Conservation (phyloP, 768 basidiomycete genomes). For the Tylopilus sp. region DNA sequence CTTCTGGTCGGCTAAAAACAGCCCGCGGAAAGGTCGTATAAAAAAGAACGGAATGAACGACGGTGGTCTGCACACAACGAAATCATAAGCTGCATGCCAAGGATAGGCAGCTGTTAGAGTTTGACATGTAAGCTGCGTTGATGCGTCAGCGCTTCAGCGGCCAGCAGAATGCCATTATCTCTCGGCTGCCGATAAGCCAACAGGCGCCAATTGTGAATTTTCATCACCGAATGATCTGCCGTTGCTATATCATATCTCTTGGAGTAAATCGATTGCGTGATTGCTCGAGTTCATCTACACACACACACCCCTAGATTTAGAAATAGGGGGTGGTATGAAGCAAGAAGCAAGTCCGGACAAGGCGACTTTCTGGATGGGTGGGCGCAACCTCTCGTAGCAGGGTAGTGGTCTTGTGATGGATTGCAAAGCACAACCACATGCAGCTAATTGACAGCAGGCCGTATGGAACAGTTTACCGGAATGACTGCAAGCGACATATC, state of each 20-base stretch:
- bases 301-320: not conserved
- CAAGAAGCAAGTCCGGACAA: not conserved
- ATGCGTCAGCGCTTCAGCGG: too few relatives aligned
- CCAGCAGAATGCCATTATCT: not conserved
- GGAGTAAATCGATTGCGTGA: not conserved
- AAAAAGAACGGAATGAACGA: too few relatives aligned
- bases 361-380: not conserved
- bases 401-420: too few relatives aligned
- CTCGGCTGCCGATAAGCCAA: not conserved
- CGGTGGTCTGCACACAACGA: too few relatives aligned
- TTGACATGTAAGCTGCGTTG: too few relatives aligned
- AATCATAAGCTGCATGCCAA: too few relatives aligned
- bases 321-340: not conserved
- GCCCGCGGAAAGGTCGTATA: too few relatives aligned
- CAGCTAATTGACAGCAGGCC: not conserved
- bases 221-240: not conserved
- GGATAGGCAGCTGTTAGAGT: too few relatives aligned
- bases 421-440: too few relatives aligned
- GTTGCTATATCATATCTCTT: not conserved
- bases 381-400: too few relatives aligned
- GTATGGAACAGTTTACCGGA: not conserved
- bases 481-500: not conserved
- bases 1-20: not conserved
- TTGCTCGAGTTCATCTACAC: not conserved
- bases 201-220: not conserved